These are phyloP conservation scores for Xylaria arbuscula DNA, from an alignment of 2,329 filamentous ascomycete species.

Conservation along the genomic window DNA sequence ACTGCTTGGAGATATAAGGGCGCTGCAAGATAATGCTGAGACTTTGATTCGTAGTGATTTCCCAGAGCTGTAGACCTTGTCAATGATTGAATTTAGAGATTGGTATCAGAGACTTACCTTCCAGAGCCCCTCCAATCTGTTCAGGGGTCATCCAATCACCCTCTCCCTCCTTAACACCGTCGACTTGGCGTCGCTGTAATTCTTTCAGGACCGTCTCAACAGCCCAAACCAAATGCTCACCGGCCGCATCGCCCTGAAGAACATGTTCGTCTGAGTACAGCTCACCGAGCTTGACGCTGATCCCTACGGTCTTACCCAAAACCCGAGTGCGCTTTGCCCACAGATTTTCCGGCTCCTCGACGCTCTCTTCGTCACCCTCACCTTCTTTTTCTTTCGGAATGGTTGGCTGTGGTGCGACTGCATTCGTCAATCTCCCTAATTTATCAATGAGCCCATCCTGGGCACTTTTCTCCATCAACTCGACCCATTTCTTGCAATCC, in stretches of 20 bases:
- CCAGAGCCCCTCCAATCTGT: constrained; percentile 78
- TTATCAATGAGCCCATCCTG: constrained; percentile 60
- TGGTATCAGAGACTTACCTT: constrained; percentile 59
- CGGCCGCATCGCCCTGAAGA: constrained; percentile 77
- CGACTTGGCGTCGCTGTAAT: constrained; percentile 71
- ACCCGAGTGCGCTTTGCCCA: constrained; percentile 73
- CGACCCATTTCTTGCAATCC: constrained; percentile 74
- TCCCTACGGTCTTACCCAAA: constrained; percentile 77
- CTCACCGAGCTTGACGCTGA: constrained; percentile 85
- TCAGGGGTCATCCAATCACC: constrained; percentile 76
- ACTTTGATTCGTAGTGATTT: constrained; percentile 77
- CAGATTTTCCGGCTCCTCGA: constrained; percentile 56
- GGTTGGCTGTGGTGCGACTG: constrained; percentile 23
- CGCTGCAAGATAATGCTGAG: constrained; percentile 82
- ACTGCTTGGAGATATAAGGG: constrained; percentile 90
- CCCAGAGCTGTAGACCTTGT: constrained; percentile 69
- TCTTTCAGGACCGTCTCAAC: constrained; percentile 84
- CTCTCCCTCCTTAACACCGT: constrained; percentile 77
- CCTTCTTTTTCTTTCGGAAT: constrained; percentile 37
- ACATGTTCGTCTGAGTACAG: constrained; percentile 83
- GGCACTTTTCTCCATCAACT: constrained; percentile 62
- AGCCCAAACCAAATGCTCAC: constrained; percentile 80
- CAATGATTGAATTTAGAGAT: constrained; percentile 19
- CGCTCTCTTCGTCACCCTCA: constrained; percentile 15
- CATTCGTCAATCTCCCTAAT: constrained; percentile 51